Conservation (phyloP, 148 eudicot species). For the Agrostemma githago region DNA sequence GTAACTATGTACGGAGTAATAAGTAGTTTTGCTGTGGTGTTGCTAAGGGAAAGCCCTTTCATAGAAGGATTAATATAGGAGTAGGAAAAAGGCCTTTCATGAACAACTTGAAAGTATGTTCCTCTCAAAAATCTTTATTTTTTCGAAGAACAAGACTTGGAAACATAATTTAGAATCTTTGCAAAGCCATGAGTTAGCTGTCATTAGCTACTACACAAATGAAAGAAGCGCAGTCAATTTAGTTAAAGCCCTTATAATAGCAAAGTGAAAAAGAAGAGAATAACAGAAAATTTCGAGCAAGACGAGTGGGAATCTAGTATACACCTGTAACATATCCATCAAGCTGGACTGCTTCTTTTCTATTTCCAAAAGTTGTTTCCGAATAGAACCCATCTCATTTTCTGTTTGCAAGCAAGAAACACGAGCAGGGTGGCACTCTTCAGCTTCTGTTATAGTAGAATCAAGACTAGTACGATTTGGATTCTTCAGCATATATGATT, state of each 20-base stretch:
- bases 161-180: neutral
- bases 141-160: neutral
- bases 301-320: conserved; percentile 9
- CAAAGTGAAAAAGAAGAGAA: neutral
- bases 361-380: conserved; percentile 65
- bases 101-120: neutral
- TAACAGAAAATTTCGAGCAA: neutral
- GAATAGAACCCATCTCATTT: conserved; percentile 51
- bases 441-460: conserved; percentile 58
- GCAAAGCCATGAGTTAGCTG: neutral
- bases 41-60: neutral
- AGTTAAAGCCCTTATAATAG: neutral
- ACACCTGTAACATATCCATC: conserved; percentile 77
- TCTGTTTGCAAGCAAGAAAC: conserved; percentile 48
- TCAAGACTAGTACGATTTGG: conserved; percentile 65
- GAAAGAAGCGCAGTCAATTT: neutral
- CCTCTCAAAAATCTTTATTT: neutral
- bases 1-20: too few species aligned
- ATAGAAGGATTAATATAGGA: neutral
- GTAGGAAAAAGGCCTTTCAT: neutral
- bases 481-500: conserved; percentile 33
- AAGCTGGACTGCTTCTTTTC: conserved; percentile 69
- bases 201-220: neutral
- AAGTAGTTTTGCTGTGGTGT: neutral
- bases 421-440: conserved; percentile 40